Conservation (phyloP, 2,329 filamentous ascomycete genomes). For the Rhexocercosporidium sp. region DNA sequence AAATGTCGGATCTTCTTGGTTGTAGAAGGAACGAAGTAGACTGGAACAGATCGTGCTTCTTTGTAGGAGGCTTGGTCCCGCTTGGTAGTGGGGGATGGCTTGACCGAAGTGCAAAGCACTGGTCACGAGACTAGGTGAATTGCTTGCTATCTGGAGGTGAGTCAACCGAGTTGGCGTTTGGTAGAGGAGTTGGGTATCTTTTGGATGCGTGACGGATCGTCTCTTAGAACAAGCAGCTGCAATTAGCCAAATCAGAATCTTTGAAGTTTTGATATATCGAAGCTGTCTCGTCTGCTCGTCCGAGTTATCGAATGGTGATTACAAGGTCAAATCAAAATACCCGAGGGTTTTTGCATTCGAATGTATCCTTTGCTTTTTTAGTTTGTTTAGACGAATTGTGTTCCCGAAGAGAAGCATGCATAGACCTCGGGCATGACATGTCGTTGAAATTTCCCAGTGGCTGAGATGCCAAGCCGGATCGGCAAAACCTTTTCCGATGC, state of each 20-base stretch:
- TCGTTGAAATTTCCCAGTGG: conserved; percentile 12
- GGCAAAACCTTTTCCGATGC: conserved; percentile 5
- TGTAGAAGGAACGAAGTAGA: neutral
- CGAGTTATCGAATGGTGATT: neutral
- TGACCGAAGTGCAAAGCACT: neutral
- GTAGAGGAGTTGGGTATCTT: neutral
- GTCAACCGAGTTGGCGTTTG: neutral
- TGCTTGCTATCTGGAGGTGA: neutral
- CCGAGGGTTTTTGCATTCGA: neutral
- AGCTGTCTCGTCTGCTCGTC: neutral
- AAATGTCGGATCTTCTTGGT: neutral
- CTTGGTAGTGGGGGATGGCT: neutral
- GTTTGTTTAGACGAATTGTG: neutral
- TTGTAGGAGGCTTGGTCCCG: neutral
- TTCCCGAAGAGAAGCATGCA: neutral
- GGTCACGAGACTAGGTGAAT: neutral
- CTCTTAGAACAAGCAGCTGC: neutral
- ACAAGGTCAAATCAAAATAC: neutral
- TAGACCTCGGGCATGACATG: neutral
- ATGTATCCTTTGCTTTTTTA: neutral
- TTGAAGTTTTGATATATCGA: neutral
- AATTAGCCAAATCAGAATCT: neutral
- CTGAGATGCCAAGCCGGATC: conserved; percentile 8
- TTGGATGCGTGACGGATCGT: neutral
- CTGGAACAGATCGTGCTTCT: neutral